Evolutionary conservation across 805 yeast species (phyloP).

Genomic region (Monosporozyma siamensis): DNA sequence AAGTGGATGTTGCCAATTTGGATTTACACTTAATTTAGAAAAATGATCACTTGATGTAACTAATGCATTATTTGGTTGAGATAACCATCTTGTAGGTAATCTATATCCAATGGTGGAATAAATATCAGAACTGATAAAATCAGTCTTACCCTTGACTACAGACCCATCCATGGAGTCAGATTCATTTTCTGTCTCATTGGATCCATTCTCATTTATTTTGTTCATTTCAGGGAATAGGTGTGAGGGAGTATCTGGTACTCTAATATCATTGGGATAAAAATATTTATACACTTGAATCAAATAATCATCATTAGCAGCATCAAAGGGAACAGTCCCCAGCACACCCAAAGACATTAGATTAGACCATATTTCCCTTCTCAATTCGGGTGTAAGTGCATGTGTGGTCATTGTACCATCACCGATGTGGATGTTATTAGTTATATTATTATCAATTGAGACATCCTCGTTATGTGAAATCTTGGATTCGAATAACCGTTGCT

Average conservation of each 20-base stretch:
- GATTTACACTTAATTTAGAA: conserved; percentile 16
- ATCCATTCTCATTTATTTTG: background rate
- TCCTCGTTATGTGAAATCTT: no score
- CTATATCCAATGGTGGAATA: conserved; percentile 22
- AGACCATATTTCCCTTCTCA: conserved; percentile 28
- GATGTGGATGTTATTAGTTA: no score
- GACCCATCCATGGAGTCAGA: background rate
- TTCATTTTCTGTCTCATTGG: background rate
- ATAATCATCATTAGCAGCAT: conserved; percentile 24
- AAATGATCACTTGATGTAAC: conserved; percentile 24
- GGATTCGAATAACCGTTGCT: background rate
- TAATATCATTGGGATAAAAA: conserved; percentile 18
- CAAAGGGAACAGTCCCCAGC: conserved; percentile 27
- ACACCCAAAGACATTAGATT: conserved; percentile 26
- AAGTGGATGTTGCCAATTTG: conserved; percentile 16
- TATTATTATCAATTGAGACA: no score
- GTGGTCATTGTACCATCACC: no score
- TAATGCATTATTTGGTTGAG: conserved; percentile 20
- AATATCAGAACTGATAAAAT: conserved; percentile 16
- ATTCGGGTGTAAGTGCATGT: no score
- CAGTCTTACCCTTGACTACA: background rate
- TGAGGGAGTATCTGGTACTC: background rate
- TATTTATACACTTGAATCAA: conserved; percentile 25
- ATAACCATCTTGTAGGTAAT: conserved; percentile 24
- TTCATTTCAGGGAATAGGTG: background rate